phyloP scores from a whole-genome alignment of 352 stramenopile species.

The Globisporangium nunn region DNA sequence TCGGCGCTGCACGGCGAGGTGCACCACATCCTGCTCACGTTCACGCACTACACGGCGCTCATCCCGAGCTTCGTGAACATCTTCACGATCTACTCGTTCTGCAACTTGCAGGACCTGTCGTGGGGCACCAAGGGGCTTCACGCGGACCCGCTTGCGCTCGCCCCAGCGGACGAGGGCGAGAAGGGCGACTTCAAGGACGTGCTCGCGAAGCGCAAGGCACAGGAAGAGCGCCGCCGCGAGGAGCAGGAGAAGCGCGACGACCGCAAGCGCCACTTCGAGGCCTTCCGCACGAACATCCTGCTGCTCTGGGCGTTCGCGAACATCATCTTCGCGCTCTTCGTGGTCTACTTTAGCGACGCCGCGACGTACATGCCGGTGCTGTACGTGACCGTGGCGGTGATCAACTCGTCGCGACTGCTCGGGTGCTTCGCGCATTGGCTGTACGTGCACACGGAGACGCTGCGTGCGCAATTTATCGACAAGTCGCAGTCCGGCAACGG shows the following conservation, averaged over 20 bases:
- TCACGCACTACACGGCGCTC: slow-evolving; percentile 83
- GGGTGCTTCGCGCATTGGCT: slow-evolving; percentile 68
- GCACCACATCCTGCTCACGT: slow-evolving; percentile 81
- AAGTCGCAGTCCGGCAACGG: slow-evolving; percentile 53
- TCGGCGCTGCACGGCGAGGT: slow-evolving; percentile 70
- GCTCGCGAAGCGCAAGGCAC: slow-evolving; percentile 58
- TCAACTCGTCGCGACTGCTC: slow-evolving; percentile 62
- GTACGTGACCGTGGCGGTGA: slow-evolving; percentile 56
- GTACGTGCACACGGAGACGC: slow-evolving; percentile 46
- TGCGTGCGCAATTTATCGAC: slow-evolving; percentile 35
- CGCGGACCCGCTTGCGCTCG: slow-evolving; percentile 40
- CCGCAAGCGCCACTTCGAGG: slow-evolving; percentile 73
- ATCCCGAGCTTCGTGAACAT: slow-evolving; percentile 88
- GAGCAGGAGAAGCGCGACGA: slow-evolving; percentile 46
- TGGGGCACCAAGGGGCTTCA: slow-evolving; percentile 80
- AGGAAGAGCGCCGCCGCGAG: slow-evolving; percentile 64
- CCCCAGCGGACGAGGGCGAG: slow-evolving; percentile 43
- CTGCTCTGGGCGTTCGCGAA: slow-evolving; percentile 79
- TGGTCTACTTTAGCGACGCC: slow-evolving; percentile 58
- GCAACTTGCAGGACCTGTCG: slow-evolving; percentile 83
- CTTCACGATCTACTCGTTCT: slow-evolving; percentile 88
- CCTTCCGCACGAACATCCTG: slow-evolving; percentile 80
- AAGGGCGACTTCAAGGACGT: slow-evolving; percentile 84
- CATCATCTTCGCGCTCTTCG: slow-evolving; percentile 68
- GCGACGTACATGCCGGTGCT: slow-evolving; percentile 58